Conservation (phyloP, 352 stramenopile species). For the Pythium dissimile region DNA sequence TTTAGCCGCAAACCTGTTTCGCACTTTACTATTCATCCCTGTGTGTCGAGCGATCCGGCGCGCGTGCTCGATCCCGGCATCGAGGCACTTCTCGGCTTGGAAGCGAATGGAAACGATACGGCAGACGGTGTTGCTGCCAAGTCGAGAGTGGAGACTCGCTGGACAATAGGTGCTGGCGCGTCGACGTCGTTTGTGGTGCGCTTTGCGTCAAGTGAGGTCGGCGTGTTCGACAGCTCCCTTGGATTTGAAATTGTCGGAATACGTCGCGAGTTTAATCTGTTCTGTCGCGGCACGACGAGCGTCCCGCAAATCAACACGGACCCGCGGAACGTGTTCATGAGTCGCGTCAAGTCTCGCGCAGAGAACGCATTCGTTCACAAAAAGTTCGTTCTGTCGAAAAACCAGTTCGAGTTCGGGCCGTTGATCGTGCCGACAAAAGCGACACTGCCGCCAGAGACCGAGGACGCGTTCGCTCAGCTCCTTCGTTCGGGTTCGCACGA, state of each 20-base stretch:
- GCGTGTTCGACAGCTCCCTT: slow-evolving; percentile 78
- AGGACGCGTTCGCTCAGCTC: slow-evolving; percentile 47
- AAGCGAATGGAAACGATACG: neutral
- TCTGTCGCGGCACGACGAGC: slow-evolving; percentile 71
- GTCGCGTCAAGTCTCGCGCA: slow-evolving; percentile 77
- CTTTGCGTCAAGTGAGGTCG: slow-evolving; percentile 77
- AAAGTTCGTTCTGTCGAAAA: slow-evolving; percentile 88
- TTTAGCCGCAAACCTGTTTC: slow-evolving; percentile 70
- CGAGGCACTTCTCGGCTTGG: too few relatives aligned
- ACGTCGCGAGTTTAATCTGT: slow-evolving; percentile 81
- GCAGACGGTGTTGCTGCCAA: neutral
- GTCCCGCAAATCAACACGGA: slow-evolving; percentile 93
- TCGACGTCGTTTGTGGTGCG: slow-evolving; percentile 68
- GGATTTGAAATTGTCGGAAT: slow-evolving; percentile 90
- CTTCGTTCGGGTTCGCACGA: slow-evolving; percentile 24
- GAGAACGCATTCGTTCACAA: slow-evolving; percentile 79
- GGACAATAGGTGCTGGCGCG: slow-evolving; percentile 72
- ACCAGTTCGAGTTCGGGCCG: slow-evolving; percentile 92
- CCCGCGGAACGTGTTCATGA: slow-evolving; percentile 94
- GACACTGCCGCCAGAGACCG: slow-evolving; percentile 27
- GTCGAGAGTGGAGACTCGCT: slow-evolving; percentile 48
- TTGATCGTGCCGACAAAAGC: slow-evolving; percentile 56
- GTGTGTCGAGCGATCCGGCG: too few relatives aligned
- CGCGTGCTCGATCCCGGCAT: too few relatives aligned
- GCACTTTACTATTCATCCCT: slow-evolving; percentile 30